Conservation (phyloP, 2,329 filamentous ascomycete genomes). For the Ustulina deusta region DNA sequence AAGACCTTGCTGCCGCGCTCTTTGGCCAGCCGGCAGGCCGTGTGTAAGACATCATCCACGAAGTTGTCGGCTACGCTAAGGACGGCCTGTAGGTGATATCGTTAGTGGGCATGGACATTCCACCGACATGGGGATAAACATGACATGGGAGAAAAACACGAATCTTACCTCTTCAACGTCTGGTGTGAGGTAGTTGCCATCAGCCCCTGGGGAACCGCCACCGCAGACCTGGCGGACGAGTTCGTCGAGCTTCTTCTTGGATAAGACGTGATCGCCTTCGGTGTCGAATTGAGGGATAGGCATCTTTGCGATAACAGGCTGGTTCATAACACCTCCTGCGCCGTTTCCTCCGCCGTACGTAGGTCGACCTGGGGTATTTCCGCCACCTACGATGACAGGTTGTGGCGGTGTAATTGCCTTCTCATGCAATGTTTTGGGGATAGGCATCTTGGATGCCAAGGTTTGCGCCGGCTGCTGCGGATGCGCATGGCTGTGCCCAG, state of each 20-base stretch:
- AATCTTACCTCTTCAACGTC: constrained; percentile 91
- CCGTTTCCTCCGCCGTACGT: constrained; percentile 84
- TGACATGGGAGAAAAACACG: constrained; percentile 16
- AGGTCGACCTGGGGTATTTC: constrained; percentile 75
- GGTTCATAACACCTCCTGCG: constrained; percentile 85
- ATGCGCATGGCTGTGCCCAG: constrained; percentile 62
- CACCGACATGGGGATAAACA: neutral
- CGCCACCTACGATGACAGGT: constrained; percentile 77
- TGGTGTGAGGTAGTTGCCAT: constrained; percentile 82
- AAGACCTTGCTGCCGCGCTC: constrained; percentile 90
- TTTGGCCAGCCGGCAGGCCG: constrained; percentile 91
- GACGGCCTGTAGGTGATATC: constrained; percentile 71
- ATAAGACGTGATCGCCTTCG: constrained; percentile 92
- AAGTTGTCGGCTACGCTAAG: constrained; percentile 93
- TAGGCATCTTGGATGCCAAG: constrained; percentile 76
- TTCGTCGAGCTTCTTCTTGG: constrained; percentile 97
- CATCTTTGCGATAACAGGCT: constrained; percentile 85
- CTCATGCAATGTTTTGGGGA: constrained; percentile 80
- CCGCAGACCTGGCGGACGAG: constrained; percentile 94
- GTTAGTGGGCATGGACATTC: constrained; percentile 36
- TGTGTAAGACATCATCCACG: constrained; percentile 88
- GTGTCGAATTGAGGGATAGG: constrained; percentile 89
- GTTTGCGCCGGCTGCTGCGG: constrained; percentile 53
- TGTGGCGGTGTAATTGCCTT: constrained; percentile 76
- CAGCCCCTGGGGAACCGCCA: constrained; percentile 76